Evolutionary conservation across 306 rosid species (phyloP), one percentile per base, ranked within the genome.

Genomic region (Canavalia gladiata): DNA sequence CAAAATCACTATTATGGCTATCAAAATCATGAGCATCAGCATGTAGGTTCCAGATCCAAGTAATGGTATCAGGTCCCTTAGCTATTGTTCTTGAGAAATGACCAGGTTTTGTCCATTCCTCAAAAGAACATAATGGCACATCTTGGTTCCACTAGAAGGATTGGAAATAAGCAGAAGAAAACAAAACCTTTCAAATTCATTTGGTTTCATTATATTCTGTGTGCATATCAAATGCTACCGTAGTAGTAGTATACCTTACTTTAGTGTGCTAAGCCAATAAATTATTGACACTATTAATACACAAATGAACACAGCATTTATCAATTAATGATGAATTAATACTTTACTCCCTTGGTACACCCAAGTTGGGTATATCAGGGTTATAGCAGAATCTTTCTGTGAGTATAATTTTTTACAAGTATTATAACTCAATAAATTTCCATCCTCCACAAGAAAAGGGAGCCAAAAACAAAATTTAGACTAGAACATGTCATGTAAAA

Each of bases 131-230:
- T 18, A 18, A 18, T 62, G 29, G 67, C 67, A 62, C 68, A 62
- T 12, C 45, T 11, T 34, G 46, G 29, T 62, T 62, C 45, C 46
- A 62, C 29, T 34, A 62, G 12, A 11, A 11, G 68, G 25, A 45
- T 62, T 62, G 45, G 28, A 62, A 62, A 33, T 11, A 10, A 31
- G 41, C 8, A 34, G 68, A 63, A 63, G 46, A 35, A 29, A 63
- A 13, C 68, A 63, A 35, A 63, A 35, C 46, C 35, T 63, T 35
- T 63, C 46, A 34, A 35, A 63, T 63, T 63, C 70, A 64, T 39
- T 39, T n/a, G 31, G 54, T 31, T 58, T 58, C 65, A 58, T 29
- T 33, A 18, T 60, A 60, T 60, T 60, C 42, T 31, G 7, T 64
- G 47, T 18, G 51, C 3, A 1, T n/a, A 8, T 18, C 69, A 62